Evolutionary conservation across 2,329 filamentous ascomycete species (phyloP).

Genomic region (Exophiala aquamarina): DNA sequence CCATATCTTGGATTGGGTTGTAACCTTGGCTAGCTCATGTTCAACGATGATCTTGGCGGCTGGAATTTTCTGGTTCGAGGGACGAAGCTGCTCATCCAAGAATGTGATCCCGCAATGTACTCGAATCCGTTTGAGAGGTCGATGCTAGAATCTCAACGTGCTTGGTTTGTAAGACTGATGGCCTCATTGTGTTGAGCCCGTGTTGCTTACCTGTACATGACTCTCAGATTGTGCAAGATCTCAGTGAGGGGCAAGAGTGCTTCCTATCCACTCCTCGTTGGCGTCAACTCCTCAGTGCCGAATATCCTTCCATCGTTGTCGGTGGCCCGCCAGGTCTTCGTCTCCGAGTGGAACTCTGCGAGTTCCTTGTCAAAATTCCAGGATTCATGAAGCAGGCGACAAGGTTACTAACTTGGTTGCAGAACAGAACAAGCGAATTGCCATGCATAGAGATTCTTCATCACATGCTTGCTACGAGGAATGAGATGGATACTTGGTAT

Average conservation of each 20-base stretch:
- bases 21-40: constrained; percentile 10
- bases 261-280: constrained; percentile 16
- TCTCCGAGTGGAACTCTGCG: constrained; percentile 17
- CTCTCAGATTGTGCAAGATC: constrained; percentile 15
- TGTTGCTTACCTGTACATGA: no score
- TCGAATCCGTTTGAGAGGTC: constrained; percentile 14
- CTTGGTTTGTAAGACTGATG: constrained; percentile 21
- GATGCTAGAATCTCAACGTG: constrained; percentile 23
- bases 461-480: no score
- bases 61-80: constrained; percentile 19
- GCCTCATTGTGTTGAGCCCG: no score
- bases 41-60: constrained; percentile 12
- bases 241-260: constrained; percentile 9
- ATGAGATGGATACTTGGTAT: no score
- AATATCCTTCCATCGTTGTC: not conserved
- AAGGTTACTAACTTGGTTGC: no score
- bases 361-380: constrained; percentile 18
- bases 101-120: constrained; percentile 12
- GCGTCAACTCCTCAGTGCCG: constrained; percentile 9
- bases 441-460: no score
- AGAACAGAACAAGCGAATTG: no score
- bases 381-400: no score
- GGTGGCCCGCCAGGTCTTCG: constrained; percentile 9
- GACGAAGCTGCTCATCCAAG: constrained; percentile 17
- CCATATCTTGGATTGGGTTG: no score